These are phyloP conservation scores for Chytriomyces confervae DNA, from an alignment of 192 early-diverging fungal genomes.

Conservation along the genomic window DNA sequence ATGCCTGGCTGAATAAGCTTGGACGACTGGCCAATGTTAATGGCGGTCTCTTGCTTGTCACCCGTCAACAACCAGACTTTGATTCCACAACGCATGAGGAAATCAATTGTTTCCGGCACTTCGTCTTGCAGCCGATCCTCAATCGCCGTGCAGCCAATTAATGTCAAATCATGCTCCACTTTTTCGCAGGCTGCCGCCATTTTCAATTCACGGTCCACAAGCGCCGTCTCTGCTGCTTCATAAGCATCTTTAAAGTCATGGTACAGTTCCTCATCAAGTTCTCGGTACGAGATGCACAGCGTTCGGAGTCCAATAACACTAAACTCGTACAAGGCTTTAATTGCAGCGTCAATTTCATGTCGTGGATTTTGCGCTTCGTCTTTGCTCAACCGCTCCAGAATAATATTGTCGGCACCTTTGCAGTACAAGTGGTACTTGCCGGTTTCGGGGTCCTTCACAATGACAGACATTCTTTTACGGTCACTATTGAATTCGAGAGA, in stretches of 20 bases:
- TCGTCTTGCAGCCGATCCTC: conserved; percentile 65
- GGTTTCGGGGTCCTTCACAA: conserved; percentile 70
- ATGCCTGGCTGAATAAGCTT: conserved; percentile 59
- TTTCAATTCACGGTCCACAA: conserved; percentile 63
- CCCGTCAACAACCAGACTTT: conserved; percentile 67
- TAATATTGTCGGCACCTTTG: conserved; percentile 92
- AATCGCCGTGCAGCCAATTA: conserved; percentile 65
- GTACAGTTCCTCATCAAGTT: conserved; percentile 69
- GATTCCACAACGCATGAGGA: conserved; percentile 55
- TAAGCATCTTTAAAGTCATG: conserved; percentile 70
- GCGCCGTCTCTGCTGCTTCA: conserved; percentile 69
- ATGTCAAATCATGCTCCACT: conserved; percentile 52
- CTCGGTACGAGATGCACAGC: conserved; percentile 75
- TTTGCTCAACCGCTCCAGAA: conserved; percentile 69
- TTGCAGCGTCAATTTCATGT: conserved; percentile 30
- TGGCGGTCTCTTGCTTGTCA: conserved; percentile 70
- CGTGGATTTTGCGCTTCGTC: conserved; percentile 33
- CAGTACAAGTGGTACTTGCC: conserved; percentile 75
- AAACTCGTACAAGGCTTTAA: conserved; percentile 50
- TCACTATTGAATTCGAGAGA: conserved; percentile 85
- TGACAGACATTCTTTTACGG: conserved; percentile 88
- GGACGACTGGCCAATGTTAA: conserved; percentile 65
- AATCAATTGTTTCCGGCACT: conserved; percentile 69
- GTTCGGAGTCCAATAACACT: conserved; percentile 77
- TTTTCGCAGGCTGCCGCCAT: conserved; percentile 51